Evolutionary conservation across 306 rosid genomes (phyloP).

Genomic region (Abrus precatorius): DNA sequence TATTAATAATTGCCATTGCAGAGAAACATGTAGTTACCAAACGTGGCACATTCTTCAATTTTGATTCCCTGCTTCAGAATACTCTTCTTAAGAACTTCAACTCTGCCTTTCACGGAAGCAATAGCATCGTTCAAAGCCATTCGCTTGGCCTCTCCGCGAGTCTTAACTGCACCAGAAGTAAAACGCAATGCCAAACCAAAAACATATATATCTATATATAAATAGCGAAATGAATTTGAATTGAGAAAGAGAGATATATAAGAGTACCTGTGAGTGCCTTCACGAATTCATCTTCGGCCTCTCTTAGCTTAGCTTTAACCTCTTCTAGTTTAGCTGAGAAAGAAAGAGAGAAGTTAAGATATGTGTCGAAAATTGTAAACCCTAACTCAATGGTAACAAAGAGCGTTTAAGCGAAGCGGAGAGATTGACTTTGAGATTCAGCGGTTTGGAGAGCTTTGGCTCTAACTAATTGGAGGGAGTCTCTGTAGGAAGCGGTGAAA

Average conservation of each 20-base stretch:
- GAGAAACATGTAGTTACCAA: constrained; percentile 54
- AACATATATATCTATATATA: neutral
- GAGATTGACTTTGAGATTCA: constrained; percentile 54
- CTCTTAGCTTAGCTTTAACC: constrained; percentile 63
- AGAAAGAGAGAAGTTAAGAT: neutral
- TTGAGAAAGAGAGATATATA: neutral
- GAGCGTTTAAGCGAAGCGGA: neutral
- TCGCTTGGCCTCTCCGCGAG: constrained; percentile 78
- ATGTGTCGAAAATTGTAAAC: neutral
- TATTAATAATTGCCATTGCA: constrained; percentile 1
- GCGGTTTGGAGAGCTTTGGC: constrained; percentile 51
- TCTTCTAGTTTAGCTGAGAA: constrained; percentile 59
- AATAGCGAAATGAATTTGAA: neutral
- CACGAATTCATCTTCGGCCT: constrained; percentile 74
- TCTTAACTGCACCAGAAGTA: constrained; percentile 58
- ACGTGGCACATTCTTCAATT: constrained; percentile 60
- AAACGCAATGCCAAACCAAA: neutral
- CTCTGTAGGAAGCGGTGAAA: constrained; percentile 43
- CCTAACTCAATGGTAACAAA: neutral
- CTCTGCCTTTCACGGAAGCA: constrained; percentile 59
- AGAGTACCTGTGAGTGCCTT: constrained; percentile 68
- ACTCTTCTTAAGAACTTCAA: constrained; percentile 56
- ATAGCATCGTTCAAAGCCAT: constrained; percentile 67
- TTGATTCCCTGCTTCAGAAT: constrained; percentile 56
- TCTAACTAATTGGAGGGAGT: constrained; percentile 53